Evolutionary conservation across 2,329 filamentous ascomycete genomes (phyloP).

Genomic region (Fusarium mangiferae): DNA sequence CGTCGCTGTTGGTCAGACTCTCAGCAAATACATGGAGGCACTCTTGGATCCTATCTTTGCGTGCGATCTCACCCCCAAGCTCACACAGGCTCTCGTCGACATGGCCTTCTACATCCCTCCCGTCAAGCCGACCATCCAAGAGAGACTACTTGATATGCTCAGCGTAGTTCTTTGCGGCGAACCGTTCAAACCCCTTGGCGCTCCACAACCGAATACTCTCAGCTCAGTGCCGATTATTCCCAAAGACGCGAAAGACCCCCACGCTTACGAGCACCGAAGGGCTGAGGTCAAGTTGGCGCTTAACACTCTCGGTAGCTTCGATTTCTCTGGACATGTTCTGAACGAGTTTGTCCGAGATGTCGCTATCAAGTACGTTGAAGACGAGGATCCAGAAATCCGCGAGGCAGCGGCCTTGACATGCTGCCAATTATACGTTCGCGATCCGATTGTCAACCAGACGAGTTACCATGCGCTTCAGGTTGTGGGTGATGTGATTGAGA

Average conservation of each 20-base stretch:
- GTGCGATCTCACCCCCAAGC: conserved; percentile 90
- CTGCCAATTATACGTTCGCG: conserved; percentile 95
- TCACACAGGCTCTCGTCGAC: conserved; percentile 95
- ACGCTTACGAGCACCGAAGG: conserved; percentile 82
- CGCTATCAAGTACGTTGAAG: conserved; percentile 97
- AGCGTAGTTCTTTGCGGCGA: conserved; percentile 93
- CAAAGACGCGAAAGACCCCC: conserved; percentile 86
- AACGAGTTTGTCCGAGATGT: conserved; percentile 99
- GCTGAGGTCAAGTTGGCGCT: conserved; percentile 91
- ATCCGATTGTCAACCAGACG: conserved; percentile 97
- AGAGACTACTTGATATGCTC: conserved; percentile 91
- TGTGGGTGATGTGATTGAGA: conserved; percentile 97
- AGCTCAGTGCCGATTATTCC: conserved; percentile 83
- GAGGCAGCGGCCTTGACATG: conserved; percentile 96
- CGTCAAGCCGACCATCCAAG: conserved; percentile 91
- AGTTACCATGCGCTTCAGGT: conserved; percentile 97
- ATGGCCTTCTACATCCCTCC: conserved; percentile 99
- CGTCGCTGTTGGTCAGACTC: conserved; percentile 91
- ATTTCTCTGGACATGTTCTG: conserved; percentile 90
- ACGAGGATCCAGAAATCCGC: conserved; percentile 91
- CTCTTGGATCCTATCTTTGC: conserved; percentile 96
- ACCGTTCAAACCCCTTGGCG: conserved; percentile 91
- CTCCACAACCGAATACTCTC: conserved; percentile 84
- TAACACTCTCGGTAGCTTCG: conserved; percentile 96
- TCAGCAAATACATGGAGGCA: conserved; percentile 98